A percentile compares a stretch with the other conserved stretches of the same genome.
These are phyloP conservation scores for Mycogone perniciosa DNA, from an alignment of 2,329 filamentous ascomycete genomes.

Conservation along the genomic window DNA sequence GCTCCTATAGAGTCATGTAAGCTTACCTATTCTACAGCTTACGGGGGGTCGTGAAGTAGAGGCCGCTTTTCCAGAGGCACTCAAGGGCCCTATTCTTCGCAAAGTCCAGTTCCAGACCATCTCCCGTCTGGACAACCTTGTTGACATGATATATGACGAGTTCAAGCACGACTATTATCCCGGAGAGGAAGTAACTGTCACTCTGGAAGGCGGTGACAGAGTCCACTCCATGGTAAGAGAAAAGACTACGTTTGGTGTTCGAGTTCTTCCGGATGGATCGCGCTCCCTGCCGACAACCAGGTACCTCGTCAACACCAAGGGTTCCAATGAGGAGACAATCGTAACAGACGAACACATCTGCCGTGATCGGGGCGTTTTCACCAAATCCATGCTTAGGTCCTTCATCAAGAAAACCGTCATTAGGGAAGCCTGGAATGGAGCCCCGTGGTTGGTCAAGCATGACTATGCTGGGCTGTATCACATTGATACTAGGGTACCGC, in stretches of 20 bases:
- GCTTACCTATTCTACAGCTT: slow-evolving; percentile 41
- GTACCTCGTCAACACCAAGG: slow-evolving; percentile 62
- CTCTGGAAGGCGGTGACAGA: slow-evolving; percentile 61
- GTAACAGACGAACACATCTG: slow-evolving; percentile 76
- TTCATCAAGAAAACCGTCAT: slow-evolving; percentile 95
- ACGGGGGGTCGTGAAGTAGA: slow-evolving; percentile 84
- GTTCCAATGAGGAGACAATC: slow-evolving; percentile 66
- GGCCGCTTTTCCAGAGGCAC: slow-evolving; percentile 79
- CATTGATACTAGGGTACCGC: slow-evolving; percentile 80
- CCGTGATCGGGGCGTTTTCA: slow-evolving; percentile 86
- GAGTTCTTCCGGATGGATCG: slow-evolving; percentile 58
- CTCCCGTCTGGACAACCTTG: slow-evolving; percentile 78
- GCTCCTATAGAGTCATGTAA: background rate
- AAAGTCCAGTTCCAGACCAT: slow-evolving; percentile 87
- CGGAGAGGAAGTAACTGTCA: slow-evolving; percentile 73
- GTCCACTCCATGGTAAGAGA: slow-evolving; percentile 73
- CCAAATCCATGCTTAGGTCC: slow-evolving; percentile 85
- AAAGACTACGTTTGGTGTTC: slow-evolving; percentile 68
- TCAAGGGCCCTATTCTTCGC: slow-evolving; percentile 85
- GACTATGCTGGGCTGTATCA: slow-evolving; percentile 77
- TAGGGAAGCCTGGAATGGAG: slow-evolving; percentile 89
- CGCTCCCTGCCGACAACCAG: slow-evolving; percentile 65
- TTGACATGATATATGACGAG: slow-evolving; percentile 63
- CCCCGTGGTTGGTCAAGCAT: slow-evolving; percentile 89
- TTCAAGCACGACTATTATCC: slow-evolving; percentile 91